phyloP scores from a whole-genome alignment of 2,329 filamentous ascomycete species.

The Rhinocladiella similis region DNA sequence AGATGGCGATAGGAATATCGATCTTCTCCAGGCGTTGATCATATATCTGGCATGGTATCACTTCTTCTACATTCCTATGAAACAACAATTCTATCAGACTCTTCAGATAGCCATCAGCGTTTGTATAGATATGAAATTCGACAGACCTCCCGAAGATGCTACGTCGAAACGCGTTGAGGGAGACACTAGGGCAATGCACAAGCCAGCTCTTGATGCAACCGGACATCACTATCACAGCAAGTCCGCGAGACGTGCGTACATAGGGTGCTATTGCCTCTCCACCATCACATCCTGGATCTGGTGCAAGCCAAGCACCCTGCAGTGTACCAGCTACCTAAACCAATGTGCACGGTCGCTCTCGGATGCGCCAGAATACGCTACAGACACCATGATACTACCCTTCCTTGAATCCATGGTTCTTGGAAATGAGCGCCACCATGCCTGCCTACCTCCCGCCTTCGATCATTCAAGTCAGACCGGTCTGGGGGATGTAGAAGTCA shows the following conservation, averaged over 20 bases:
- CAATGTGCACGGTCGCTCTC: conserved; percentile 4
- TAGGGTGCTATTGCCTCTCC: conserved; percentile 8
- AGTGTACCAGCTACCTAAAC: not conserved
- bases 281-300: conserved; percentile 5
- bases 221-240: not conserved
- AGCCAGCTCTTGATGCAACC: not conserved
- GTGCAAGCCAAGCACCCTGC: conserved; percentile 6
- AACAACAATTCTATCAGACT: conserved; percentile 9
- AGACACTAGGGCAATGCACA: not conserved
- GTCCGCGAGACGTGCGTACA: conserved; percentile 3
- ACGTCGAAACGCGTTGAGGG: not conserved
- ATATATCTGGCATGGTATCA: conserved; percentile 38
- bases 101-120: conserved; percentile 11
- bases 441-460: not conserved
- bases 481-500: not conserved
- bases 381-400: conserved; percentile 3
- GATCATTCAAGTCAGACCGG: not conserved
- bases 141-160: not conserved
- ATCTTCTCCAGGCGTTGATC: conserved; percentile 40
- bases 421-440: conserved; percentile 1
- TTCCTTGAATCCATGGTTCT: not conserved
- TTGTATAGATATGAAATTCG: conserved; percentile 6
- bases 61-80: conserved; percentile 15
- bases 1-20: conserved; percentile 35
- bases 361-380: conserved; percentile 2